phyloP scores from a whole-genome alignment of 352 stramenopile species.

The Globisporangium viniferum region DNA sequence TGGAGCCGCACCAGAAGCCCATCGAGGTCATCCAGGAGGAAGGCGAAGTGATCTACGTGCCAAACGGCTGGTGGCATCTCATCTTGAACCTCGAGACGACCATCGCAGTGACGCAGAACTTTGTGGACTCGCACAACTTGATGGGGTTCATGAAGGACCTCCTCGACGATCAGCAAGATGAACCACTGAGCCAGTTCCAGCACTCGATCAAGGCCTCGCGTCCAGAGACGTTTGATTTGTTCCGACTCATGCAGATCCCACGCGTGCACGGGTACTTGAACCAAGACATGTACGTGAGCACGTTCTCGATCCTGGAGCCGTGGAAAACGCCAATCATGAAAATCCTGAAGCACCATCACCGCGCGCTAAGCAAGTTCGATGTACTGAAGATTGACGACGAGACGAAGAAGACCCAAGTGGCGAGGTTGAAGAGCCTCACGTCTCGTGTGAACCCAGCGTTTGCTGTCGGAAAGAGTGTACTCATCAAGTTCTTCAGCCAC shows the following conservation, averaged over 20 bases:
- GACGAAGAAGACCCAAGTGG: constrained; percentile 28
- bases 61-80: constrained; percentile 96
- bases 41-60: constrained; percentile 96
- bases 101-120: constrained; percentile 97
- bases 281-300: constrained; percentile 55
- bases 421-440: constrained; percentile 58
- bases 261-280: constrained; percentile 55
- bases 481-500: constrained; percentile 85
- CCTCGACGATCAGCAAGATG: constrained; percentile 56
- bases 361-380: constrained; percentile 21
- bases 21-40: constrained; percentile 88
- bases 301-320: constrained; percentile 54
- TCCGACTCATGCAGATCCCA: constrained; percentile 58
- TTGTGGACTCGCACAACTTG: constrained; percentile 85
- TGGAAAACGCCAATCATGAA: constrained; percentile 60
- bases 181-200: constrained; percentile 54
- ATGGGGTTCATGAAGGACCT: constrained; percentile 72
- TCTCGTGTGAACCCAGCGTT: constrained; percentile 80
- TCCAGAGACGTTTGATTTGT: constrained; percentile 65
- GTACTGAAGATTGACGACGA: constrained; percentile 15
- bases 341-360: constrained; percentile 54
- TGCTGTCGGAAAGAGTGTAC: constrained; percentile 45
- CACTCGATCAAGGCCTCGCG: constrained; percentile 37
- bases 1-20: constrained; percentile 65
- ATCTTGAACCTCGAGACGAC: constrained; percentile 95